Evolutionary conservation across 225 moss, liverwort and hornwort genomes (phyloP), one percentile per base, ranked within the genome.

Genomic region (Marchantia polymorpha): DNA sequence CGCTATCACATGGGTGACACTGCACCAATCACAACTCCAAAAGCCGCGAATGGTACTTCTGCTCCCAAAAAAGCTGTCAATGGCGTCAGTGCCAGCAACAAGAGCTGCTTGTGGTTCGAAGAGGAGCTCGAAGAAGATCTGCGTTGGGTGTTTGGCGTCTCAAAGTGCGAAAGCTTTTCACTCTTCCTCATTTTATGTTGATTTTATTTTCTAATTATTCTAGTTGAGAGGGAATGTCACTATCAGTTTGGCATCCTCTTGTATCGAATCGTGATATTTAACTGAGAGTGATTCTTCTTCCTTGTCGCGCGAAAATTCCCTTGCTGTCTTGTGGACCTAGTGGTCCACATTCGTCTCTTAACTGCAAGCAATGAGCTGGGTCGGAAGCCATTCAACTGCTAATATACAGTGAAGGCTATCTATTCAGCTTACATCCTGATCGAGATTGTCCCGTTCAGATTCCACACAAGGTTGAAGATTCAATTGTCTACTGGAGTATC

Each of bases 61-160:
- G 58, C 82, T 49, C 75, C 77, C 46, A 52, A 66, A 12, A 82
- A 76, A 16, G 72, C 84, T 8, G n/a, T 17, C 3, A 87, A 82
- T 59, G 83, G 52, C 46, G 76, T 79, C n/a, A 76, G 55, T 65
- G 75, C 19, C 20, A 53, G 63, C 70, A 85, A 69, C 65, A 88
- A 92, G 75, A 86, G 90, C 7, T 92, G 91, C 75, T 80, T 93
- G 52, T 97, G 94, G 96, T 94, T 97, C 65, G 93, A 94, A 80
- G 94, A 97, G 81, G 96, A 97, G 84, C 88, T 97, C 54, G 90
- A 97, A 83, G 91, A 91, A 79, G 92, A 94, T 64, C 85, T 97
- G 19, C 92, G 92, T 31, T 97, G 96, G 96, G 90, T 94, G 48
- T 97, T 94, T 67, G 94, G 96, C 58, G 92, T 94, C 55, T 94